These are phyloP conservation scores for Hyphopichia burtonii DNA, from an alignment of 1,139 yeast genomes.

Conservation along the genomic window DNA sequence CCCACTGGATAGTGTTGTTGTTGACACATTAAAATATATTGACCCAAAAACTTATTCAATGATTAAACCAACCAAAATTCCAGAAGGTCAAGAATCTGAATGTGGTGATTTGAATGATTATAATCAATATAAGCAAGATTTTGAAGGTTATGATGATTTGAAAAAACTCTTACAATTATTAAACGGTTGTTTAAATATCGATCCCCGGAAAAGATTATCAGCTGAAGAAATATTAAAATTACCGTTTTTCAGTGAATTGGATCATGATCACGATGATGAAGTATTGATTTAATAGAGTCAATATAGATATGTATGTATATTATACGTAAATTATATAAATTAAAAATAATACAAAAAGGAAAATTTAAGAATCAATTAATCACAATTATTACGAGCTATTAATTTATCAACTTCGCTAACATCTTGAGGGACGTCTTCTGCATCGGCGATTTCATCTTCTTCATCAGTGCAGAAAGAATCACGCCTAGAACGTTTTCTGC, in stretches of 20 bases:
- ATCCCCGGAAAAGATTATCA: constrained; percentile 52
- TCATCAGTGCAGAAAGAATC: constrained; percentile 21
- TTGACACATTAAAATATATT: constrained; percentile 31
- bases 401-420: not conserved
- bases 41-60: not conserved
- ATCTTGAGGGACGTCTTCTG: not conserved
- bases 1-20: constrained; percentile 39
- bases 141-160: constrained; percentile 38
- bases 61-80: constrained; percentile 1
- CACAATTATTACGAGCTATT: not conserved
- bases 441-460: not conserved
- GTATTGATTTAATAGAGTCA: constrained; percentile 25
- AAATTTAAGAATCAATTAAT: not conserved
- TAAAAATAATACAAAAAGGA: constrained; percentile 1
- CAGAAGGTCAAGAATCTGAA: constrained; percentile 5
- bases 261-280: constrained; percentile 34
- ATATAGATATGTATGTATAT: not conserved
- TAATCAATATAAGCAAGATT: constrained; percentile 14
- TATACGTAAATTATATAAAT: constrained; percentile 4
- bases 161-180: constrained; percentile 53
- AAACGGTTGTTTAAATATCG: constrained; percentile 53
- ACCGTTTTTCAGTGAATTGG: constrained; percentile 51
- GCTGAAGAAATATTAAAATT: constrained; percentile 57
- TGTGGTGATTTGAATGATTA: constrained; percentile 6
- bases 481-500: constrained; percentile 20